Base-by-base conservation (phyloP, 1,284 basidiomycete genomes). In the Phenoliferia sp. region DNA sequence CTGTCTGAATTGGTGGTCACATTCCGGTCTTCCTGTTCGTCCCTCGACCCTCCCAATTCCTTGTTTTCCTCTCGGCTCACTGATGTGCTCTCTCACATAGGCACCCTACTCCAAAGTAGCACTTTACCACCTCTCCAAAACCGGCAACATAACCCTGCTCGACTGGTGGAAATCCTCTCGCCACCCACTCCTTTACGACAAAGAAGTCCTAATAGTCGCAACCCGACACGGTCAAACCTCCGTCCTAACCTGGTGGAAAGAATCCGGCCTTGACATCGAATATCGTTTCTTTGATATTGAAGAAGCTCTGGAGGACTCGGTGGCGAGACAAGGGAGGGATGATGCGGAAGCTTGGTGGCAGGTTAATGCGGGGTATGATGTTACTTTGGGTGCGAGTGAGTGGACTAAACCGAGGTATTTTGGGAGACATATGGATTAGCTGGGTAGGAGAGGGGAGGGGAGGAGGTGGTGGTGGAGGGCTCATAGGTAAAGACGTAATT, bases 161-260 rank as follows among this genome's bases (percentile, higher is more conserved):
- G 82, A 89, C 73, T 92, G 90, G 90, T 92, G 90, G 90, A 77
- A 88, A 54, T 15, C 16, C 16, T 84, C 84, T 29, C 88, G 87
- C 71, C 77, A 90, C 57, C 87, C 88, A 74, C 80, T 91, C 66
- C 83, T 86, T 52, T 92, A 88, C 76, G 89, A 92, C 76, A 86
- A 85, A 69, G 90, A 92, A 67, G 87, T 85, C 12, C 80, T 92
- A 65, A 85, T 84, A 5, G 87, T 88, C 36, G 90, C 90, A 34
- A 91, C 90, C 32, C 82, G 87, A 70, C 86, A 90, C 77, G 89
- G 90, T 72, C 83, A 87, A 52, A 86, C 87, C n/a, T 87, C 88
- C 73, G 88, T 90, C 29, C 80, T 92, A 34, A 86, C 90, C 69
- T 92, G 90, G 90, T 92, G 90, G 90, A 84, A 89, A 69, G 84